Conservation (phyloP, 208 protist genomes). For the Trypanosoma avium region DNA sequence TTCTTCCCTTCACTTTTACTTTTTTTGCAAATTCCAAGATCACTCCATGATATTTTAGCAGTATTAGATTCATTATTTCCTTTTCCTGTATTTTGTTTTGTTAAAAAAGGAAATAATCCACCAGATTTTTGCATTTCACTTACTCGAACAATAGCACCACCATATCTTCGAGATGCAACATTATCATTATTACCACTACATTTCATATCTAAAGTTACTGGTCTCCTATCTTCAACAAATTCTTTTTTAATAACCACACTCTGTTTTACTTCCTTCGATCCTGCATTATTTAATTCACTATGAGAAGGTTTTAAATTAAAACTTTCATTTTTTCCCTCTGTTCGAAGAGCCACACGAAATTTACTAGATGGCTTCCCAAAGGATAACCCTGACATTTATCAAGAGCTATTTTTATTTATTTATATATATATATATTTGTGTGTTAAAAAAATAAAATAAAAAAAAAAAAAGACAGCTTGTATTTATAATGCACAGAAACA, state of each 20-base stretch:
- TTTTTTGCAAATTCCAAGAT: background rate
- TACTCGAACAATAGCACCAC: slow-evolving; percentile 64
- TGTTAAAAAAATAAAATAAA: too few relatives aligned
- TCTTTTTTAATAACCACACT: background rate
- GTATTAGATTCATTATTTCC: background rate
- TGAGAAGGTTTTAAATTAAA: background rate
- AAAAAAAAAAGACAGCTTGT: too few relatives aligned
- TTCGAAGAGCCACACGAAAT: slow-evolving; percentile 12
- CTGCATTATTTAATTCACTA: background rate
- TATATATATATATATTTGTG: too few relatives aligned
- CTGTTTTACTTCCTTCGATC: background rate
- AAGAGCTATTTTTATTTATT: too few relatives aligned
- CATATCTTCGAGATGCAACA: slow-evolving; percentile 28
- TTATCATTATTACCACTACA: background rate
- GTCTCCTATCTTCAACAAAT: background rate
- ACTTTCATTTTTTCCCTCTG: background rate
- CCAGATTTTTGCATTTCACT: slow-evolving; percentile 56
- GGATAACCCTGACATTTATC: background rate
- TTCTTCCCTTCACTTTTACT: too few relatives aligned
- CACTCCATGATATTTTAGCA: background rate
- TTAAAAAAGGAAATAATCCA: slow-evolving; percentile 18
- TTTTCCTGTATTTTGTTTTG: background rate
- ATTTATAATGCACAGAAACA: too few relatives aligned
- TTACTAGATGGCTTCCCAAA: slow-evolving; percentile 18
- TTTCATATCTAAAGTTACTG: background rate